Conservation (phyloP, 108 stramenopile species). For the Ochromonas danica region DNA sequence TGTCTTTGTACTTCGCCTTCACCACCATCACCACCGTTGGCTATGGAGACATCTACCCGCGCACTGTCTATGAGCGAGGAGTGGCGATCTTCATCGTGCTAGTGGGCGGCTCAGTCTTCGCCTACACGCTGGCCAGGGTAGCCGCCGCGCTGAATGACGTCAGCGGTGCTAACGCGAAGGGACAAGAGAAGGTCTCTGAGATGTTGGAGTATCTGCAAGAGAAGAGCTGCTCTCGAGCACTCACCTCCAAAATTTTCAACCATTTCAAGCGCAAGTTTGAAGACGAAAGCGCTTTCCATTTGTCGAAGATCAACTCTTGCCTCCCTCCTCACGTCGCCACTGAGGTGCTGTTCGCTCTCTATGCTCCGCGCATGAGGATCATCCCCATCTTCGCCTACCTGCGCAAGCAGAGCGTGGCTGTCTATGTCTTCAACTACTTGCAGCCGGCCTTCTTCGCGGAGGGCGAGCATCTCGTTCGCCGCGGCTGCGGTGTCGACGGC, state of each 20-base stretch:
- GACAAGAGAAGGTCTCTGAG: conserved; percentile 4
- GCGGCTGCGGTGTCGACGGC: not conserved
- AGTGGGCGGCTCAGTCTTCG: conserved; percentile 17
- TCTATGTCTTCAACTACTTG: conserved; percentile 3
- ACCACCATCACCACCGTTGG: conserved; percentile 27
- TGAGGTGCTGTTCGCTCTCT: not conserved
- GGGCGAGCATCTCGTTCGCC: not conserved
- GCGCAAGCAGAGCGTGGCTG: not conserved
- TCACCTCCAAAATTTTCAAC: not conserved
- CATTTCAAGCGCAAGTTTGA: not conserved
- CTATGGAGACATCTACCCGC: conserved; percentile 23
- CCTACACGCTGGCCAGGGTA: conserved; percentile 20
- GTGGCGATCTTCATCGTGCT: conserved; percentile 6
- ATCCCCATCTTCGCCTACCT: conserved; percentile 12
- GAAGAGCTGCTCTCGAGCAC: not conserved
- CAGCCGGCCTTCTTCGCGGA: not conserved
- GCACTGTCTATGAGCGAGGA: not conserved
- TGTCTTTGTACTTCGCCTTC: conserved; percentile 3
- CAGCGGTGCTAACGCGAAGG: not conserved
- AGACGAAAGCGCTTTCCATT: not conserved
- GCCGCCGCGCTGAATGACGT: not conserved
- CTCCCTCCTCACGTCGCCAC: not conserved
- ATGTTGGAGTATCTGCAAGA: conserved; percentile 28
- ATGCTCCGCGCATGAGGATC: not conserved
- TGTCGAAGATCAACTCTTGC: not conserved